phyloP scores from a whole-genome alignment of 2,329 filamentous ascomycete species.

The Pezicula neosporulosa region DNA sequence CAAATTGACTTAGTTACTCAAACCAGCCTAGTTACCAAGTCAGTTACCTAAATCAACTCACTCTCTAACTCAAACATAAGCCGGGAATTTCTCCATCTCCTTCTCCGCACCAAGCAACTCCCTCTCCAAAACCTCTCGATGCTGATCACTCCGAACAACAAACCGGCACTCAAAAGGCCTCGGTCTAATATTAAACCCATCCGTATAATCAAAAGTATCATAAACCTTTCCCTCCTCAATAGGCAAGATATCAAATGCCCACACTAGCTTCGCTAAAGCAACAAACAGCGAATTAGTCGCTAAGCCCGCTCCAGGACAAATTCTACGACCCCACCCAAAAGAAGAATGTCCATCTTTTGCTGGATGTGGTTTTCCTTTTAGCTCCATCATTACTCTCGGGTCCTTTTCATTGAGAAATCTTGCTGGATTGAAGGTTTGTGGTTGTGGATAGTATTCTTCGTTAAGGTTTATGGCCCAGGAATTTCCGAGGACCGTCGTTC shows the following conservation, averaged over 20 bases:
- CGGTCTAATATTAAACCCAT: constrained; percentile 33
- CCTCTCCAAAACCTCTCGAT: constrained; percentile 27
- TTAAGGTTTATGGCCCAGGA: constrained; percentile 39
- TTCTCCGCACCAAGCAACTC: constrained; percentile 26
- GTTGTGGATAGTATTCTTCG: constrained; percentile 35
- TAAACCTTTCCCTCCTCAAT: constrained; percentile 9
- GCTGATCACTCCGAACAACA: constrained; percentile 24
- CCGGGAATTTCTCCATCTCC: constrained; percentile 20
- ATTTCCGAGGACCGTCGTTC: constrained; percentile 31
- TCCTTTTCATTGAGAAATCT: constrained; percentile 27
- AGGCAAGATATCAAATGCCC: constrained; percentile 42
- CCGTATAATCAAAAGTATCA: constrained; percentile 20
- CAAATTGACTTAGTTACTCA: no score
- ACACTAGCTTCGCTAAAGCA: constrained; percentile 44
- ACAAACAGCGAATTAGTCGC: constrained; percentile 46
- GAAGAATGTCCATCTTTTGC: constrained; percentile 27
- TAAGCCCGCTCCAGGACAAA: constrained; percentile 56
- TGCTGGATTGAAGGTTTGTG: constrained; percentile 41
- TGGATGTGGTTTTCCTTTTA: constrained; percentile 18
- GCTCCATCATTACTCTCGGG: constrained; percentile 21
- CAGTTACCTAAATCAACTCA: no score
- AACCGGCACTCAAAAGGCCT: constrained; percentile 30
- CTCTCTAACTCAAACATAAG: constrained; percentile 9
- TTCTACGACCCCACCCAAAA: constrained; percentile 37
- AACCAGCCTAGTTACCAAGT: no score